Conservation (phyloP, 1,284 basidiomycete genomes). For the Mycosarcoma mackinlayi region DNA sequence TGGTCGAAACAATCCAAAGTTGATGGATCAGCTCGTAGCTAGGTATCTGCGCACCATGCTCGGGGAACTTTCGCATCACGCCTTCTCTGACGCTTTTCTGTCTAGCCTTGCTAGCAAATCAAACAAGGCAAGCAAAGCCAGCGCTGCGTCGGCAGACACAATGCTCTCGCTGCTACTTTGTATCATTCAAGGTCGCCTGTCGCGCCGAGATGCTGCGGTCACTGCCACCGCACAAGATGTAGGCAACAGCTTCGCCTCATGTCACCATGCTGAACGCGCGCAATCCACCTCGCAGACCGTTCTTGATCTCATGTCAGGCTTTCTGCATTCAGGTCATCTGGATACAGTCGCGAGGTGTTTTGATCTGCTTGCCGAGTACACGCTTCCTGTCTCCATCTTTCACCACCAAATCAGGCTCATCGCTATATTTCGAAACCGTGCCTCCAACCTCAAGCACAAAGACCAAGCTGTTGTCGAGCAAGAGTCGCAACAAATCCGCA, state of each 20-base stretch:
- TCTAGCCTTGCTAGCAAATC: background rate
- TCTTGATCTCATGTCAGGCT: conserved; percentile 22
- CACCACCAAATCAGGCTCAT: conserved; percentile 39
- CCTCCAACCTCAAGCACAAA: background rate
- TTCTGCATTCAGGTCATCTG: background rate
- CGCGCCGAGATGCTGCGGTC: background rate
- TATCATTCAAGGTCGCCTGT: conserved; percentile 1
- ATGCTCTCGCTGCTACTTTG: background rate
- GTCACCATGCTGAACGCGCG: background rate
- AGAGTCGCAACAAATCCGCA: conserved; percentile 9
- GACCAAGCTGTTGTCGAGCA: background rate
- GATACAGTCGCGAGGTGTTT: conserved; percentile 24
- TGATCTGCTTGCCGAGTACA: conserved; percentile 1
- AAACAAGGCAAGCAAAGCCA: background rate
- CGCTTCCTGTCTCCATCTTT: conserved; percentile 2
- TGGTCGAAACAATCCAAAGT: background rate
- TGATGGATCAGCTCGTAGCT: conserved; percentile 7
- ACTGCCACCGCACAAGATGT: background rate
- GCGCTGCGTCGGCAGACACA: background rate
- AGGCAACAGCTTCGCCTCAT: background rate
- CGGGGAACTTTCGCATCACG: background rate
- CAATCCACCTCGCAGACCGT: background rate
- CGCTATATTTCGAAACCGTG: conserved; percentile 14
- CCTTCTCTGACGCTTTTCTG: conserved; percentile 8
- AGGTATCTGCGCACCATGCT: background rate